phyloP scores from a whole-genome alignment of 1,284 basidiomycete species.

The Boletus subluridellus region DNA sequence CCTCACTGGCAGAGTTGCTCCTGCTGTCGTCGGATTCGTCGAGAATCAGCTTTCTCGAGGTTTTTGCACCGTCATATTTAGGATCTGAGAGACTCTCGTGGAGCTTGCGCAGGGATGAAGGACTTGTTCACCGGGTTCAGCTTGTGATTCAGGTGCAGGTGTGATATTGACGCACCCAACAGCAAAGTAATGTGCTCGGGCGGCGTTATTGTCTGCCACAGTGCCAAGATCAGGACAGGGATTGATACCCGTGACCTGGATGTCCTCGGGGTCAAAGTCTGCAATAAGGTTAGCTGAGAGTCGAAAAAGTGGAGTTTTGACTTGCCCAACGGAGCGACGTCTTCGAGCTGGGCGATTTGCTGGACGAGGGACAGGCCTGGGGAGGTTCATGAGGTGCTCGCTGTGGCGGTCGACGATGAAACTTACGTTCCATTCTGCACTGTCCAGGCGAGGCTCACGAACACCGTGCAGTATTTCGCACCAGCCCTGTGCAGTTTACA shows the following conservation, averaged over 20 bases:
- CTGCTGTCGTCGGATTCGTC: slow-evolving; percentile 42
- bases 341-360: slow-evolving; percentile 76
- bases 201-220: slow-evolving; percentile 35
- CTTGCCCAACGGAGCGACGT: slow-evolving; percentile 65
- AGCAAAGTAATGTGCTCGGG: slow-evolving; percentile 76
- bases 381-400: slow-evolving; percentile 4
- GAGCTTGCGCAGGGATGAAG: slow-evolving; percentile 63
- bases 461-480: neutral
- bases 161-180: slow-evolving; percentile 60
- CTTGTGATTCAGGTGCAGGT: slow-evolving; percentile 4
- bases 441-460: neutral
- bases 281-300: slow-evolving; percentile 9
- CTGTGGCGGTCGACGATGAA: neutral
- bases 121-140: slow-evolving; percentile 41
- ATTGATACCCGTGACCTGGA: slow-evolving; percentile 36
- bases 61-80: slow-evolving; percentile 73
- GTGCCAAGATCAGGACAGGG: slow-evolving; percentile 30
- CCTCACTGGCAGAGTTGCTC: slow-evolving; percentile 32
- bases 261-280: slow-evolving; percentile 81
- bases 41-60: slow-evolving; percentile 57
- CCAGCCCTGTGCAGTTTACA: slow-evolving; percentile 28
- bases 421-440: slow-evolving; percentile 34
- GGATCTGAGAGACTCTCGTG: slow-evolving; percentile 62
- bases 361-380: slow-evolving; percentile 69
- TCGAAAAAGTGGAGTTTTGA: slow-evolving; percentile 4